phyloP scores from a whole-genome alignment of 1,284 basidiomycete species.

The Puccinia polysora region DNA sequence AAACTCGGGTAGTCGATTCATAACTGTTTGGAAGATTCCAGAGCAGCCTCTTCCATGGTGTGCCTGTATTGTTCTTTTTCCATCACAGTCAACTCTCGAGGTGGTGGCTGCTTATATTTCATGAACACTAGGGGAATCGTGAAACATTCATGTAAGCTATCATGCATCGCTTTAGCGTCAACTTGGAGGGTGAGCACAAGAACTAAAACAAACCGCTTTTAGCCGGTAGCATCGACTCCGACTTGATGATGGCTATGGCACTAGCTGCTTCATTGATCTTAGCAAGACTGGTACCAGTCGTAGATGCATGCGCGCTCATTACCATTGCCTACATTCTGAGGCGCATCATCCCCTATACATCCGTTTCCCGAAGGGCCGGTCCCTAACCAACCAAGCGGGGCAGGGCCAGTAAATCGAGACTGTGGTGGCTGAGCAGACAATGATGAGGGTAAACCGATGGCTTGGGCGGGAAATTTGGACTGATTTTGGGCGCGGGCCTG shows the following conservation, averaged over 20 bases:
- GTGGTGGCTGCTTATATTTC: constrained; percentile 10
- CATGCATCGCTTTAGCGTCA: no score
- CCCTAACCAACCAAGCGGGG: background rate
- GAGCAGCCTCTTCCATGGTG: constrained; percentile 38
- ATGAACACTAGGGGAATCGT: constrained; percentile 30
- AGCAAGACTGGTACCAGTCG: constrained; percentile 3
- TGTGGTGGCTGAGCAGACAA: background rate
- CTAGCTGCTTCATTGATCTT: constrained; percentile 19
- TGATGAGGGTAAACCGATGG: constrained; percentile 6
- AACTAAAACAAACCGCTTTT: constrained; percentile 11
- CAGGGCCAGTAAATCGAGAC: constrained; percentile 1
- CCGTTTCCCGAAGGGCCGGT: background rate
- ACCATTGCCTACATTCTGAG: background rate
- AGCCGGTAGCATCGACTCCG: constrained; percentile 9
- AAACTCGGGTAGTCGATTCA: constrained; percentile 32
- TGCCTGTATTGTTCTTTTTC: constrained; percentile 34
- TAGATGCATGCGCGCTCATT: background rate
- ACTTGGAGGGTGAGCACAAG: background rate
- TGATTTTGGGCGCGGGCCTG: constrained; percentile 31
- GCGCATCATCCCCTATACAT: background rate
- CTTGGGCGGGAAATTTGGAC: constrained; percentile 3
- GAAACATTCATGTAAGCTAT: background rate
- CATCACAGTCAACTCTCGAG: constrained; percentile 4
- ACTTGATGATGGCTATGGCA: background rate
- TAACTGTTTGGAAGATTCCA: background rate